Conservation (phyloP, 2,329 filamentous ascomycete species). For the Cordyceps tenuipes region DNA sequence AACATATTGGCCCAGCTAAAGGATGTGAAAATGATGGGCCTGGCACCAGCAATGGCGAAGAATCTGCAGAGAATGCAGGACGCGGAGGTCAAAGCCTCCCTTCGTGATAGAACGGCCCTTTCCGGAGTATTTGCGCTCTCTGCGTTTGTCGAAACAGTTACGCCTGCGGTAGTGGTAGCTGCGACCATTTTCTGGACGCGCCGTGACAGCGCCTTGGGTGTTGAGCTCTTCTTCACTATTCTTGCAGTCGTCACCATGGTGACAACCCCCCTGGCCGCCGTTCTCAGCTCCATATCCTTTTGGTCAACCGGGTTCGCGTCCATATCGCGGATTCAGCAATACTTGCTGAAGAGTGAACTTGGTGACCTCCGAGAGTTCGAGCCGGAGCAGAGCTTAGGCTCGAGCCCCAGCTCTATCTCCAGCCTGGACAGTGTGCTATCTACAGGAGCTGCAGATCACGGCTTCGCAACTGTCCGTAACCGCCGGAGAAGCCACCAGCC, state of each 20-base stretch:
- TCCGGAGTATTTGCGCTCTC: not conserved
- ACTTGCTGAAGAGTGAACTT: not conserved
- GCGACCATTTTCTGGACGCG: not conserved
- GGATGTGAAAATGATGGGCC: not conserved
- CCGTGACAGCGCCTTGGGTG: not conserved
- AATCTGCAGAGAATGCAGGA: not conserved
- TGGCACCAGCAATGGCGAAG: not conserved
- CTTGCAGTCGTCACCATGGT: conserved; percentile 2
- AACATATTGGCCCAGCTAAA: conserved; percentile 4
- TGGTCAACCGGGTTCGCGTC: not conserved
- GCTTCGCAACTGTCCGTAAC: not conserved
- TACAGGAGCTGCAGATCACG: not conserved
- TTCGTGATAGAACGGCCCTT: not conserved
- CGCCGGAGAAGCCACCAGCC: not conserved
- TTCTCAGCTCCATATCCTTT: not conserved
- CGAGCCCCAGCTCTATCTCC: not conserved
- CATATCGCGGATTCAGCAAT: not conserved
- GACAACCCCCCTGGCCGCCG: not conserved
- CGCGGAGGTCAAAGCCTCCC: not conserved
- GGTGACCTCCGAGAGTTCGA: not conserved
- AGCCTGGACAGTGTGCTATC: not conserved
- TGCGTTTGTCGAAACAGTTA: not conserved
- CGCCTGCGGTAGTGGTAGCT: not conserved
- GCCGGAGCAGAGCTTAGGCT: not conserved
- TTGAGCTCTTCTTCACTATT: not conserved